These are phyloP conservation scores for Mycena epipterygia DNA, from an alignment of 768 basidiomycete species.

Conservation along the genomic window DNA sequence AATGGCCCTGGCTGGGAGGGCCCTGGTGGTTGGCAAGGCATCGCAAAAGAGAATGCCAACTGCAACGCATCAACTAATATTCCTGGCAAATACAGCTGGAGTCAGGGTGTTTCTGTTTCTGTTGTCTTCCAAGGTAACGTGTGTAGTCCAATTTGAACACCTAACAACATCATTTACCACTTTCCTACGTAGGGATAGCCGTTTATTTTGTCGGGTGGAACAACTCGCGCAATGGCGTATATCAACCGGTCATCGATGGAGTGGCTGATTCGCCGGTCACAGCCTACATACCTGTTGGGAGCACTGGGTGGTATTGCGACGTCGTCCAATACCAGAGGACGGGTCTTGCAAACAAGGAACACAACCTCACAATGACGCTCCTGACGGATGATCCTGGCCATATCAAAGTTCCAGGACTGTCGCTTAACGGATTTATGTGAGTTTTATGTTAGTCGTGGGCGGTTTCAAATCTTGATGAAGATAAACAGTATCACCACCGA, in stretches of 20 bases:
- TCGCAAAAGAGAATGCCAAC: neutral
- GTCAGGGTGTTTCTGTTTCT: neutral
- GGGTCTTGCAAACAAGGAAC: neutral
- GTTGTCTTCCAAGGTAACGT: slow-evolving; percentile 6
- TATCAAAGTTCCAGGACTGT: neutral
- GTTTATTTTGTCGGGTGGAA: slow-evolving; percentile 7
- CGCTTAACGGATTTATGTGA: slow-evolving; percentile 3
- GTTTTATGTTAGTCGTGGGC: neutral
- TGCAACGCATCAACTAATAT: neutral
- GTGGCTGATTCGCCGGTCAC: neutral
- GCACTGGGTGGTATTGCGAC: neutral
- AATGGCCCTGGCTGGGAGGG: neutral
- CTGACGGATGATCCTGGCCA: neutral
- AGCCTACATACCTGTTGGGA: neutral
- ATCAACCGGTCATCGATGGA: slow-evolving; percentile 5
- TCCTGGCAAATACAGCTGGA: neutral
- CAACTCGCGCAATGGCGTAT: slow-evolving; percentile 1
- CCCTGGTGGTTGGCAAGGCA: neutral
- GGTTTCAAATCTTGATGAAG: neutral
- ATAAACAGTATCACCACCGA: neutral
- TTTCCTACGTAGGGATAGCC: neutral
- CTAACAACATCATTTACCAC: neutral
- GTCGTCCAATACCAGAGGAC: neutral
- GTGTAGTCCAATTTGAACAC: neutral
- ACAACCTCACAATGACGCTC: slow-evolving; percentile 4